These are phyloP conservation scores for Raffaelea arxii DNA, from an alignment of 2,329 filamentous ascomycete species.

Conservation along the genomic window DNA sequence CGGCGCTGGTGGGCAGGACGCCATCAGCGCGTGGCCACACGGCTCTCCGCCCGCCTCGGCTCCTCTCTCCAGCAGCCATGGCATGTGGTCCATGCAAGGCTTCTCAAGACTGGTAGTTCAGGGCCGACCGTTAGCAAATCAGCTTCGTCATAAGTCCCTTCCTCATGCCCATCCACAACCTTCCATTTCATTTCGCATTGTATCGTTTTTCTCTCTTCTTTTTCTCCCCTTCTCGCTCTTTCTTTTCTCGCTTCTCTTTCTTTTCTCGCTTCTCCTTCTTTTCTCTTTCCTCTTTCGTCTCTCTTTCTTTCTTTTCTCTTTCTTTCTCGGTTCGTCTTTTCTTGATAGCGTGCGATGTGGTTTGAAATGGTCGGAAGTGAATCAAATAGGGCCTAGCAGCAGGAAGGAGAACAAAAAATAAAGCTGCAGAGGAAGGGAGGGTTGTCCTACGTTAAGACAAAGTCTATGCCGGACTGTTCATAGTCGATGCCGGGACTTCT, in stretches of 20 bases:
- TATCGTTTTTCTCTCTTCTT: conserved; percentile 5
- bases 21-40: conserved; percentile 90
- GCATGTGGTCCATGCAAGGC: conserved; percentile 86
- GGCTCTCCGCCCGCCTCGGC: conserved; percentile 53
- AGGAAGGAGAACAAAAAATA: conserved; percentile 1
- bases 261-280: conserved; percentile 16
- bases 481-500: conserved; percentile 48
- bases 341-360: neutral
- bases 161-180: neutral
- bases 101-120: conserved; percentile 65
- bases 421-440: conserved; percentile 22
- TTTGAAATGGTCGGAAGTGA: neutral
- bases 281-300: neutral
- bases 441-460: conserved; percentile 77
- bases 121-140: conserved; percentile 5
- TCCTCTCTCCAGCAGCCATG: conserved; percentile 59
- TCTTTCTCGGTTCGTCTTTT: neutral
- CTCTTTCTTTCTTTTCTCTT: neutral
- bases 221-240: conserved; percentile 1
- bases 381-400: too few species aligned
- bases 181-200: neutral
- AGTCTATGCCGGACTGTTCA: conserved; percentile 79
- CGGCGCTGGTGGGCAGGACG: conserved; percentile 69
- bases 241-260: neutral
- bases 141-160: neutral